Conservation (phyloP, 768 basidiomycete genomes). For the Tubosaeta sp. region DNA sequence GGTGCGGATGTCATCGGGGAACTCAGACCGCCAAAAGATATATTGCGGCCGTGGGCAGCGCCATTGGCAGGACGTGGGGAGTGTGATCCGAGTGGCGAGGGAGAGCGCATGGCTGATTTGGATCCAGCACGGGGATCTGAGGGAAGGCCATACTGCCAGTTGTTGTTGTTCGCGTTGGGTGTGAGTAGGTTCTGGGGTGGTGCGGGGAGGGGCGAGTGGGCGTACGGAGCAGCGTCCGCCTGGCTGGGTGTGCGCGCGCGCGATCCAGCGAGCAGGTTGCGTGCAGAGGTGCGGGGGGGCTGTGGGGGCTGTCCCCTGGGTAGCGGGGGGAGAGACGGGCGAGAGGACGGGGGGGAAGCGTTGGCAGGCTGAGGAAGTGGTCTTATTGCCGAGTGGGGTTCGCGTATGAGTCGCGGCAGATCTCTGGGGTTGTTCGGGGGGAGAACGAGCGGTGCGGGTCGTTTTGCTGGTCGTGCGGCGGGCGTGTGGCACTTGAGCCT, state of each 20-base stretch:
- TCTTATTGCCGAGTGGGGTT: slow-evolving; percentile 37
- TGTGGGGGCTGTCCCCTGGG: slow-evolving; percentile 65
- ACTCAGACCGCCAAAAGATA: slow-evolving; percentile 44
- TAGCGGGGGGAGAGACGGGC: slow-evolving; percentile 38
- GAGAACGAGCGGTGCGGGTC: slow-evolving; percentile 81
- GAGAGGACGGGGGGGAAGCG: slow-evolving; percentile 11
- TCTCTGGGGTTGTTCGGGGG: slow-evolving; percentile 51
- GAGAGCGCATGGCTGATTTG: slow-evolving; percentile 37
- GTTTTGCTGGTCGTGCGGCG: slow-evolving; percentile 36
- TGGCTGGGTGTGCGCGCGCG: slow-evolving; percentile 54
- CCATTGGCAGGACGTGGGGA: slow-evolving; percentile 39
- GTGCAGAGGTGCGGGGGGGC: slow-evolving; percentile 28
- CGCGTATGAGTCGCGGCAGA: slow-evolving; percentile 70
- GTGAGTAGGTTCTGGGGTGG: slow-evolving; percentile 39
- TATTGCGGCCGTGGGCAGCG: slow-evolving; percentile 48
- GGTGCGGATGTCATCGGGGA: slow-evolving; percentile 35
- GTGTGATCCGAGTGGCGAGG: slow-evolving; percentile 24
- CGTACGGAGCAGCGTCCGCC: slow-evolving; percentile 45
- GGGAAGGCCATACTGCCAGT: slow-evolving; percentile 54
- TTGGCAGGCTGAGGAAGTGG: slow-evolving; percentile 30
- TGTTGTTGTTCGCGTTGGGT: slow-evolving; percentile 34
- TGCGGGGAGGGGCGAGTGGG: slow-evolving; percentile 40
- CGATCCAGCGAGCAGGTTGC: slow-evolving; percentile 34
- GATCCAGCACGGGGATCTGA: slow-evolving; percentile 58
- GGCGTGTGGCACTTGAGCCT: slow-evolving; percentile 48